Conservation (phyloP, 352 stramenopile species). For the Pythium guiyangense region DNA sequence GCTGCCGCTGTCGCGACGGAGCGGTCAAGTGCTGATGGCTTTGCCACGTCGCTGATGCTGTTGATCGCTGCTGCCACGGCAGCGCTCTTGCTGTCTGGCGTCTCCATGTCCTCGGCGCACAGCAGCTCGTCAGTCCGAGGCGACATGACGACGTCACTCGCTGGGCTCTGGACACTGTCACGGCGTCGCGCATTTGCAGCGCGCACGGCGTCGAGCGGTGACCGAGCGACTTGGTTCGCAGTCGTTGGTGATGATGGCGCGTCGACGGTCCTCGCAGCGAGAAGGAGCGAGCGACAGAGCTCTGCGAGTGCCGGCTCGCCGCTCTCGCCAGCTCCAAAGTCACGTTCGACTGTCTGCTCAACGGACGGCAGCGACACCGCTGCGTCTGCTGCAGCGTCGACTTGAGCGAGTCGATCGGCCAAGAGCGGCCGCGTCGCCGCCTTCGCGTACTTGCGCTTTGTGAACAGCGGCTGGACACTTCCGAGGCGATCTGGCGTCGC, state of each 20-base stretch:
- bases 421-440: slow-evolving; percentile 26
- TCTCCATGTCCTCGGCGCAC: slow-evolving; percentile 66
- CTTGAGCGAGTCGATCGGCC: slow-evolving; percentile 32
- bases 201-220: no score
- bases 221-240: neutral
- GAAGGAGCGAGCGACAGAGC: slow-evolving; percentile 53
- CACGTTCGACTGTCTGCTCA: slow-evolving; percentile 30
- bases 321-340: slow-evolving; percentile 18
- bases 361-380: slow-evolving; percentile 24
- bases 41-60: neutral
- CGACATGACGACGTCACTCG: slow-evolving; percentile 20
- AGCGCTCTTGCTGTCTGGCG: slow-evolving; percentile 9
- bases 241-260: neutral
- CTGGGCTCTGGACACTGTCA: neutral
- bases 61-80: neutral
- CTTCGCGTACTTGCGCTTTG: slow-evolving; percentile 42
- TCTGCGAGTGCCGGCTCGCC: slow-evolving; percentile 19
- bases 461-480: slow-evolving; percentile 12
- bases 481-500: neutral
- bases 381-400: slow-evolving; percentile 1
- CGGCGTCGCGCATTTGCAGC: neutral
- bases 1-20: slow-evolving; percentile 20
- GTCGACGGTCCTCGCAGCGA: slow-evolving; percentile 31
- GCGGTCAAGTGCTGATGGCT: slow-evolving; percentile 3
- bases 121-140: slow-evolving; percentile 45